These are phyloP conservation scores for Podaxis carcinomalis DNA, from an alignment of 768 basidiomycete species.

Conservation along the genomic window DNA sequence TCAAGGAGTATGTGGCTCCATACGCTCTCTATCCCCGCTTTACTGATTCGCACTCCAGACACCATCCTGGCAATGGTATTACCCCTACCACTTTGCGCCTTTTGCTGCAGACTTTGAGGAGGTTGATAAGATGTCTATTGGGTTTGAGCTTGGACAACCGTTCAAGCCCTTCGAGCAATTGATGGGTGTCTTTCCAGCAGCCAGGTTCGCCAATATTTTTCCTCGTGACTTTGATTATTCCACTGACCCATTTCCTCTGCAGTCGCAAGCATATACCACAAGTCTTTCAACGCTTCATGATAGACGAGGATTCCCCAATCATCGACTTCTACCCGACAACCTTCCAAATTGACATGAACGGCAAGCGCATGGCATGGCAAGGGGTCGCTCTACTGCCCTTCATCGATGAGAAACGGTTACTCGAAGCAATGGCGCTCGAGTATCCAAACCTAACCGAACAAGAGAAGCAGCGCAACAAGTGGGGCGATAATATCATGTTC, in stretches of 20 bases:
- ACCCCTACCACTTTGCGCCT: slow-evolving; percentile 97
- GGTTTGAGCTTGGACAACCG: slow-evolving; percentile 76
- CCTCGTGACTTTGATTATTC: neutral
- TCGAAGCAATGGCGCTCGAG: slow-evolving; percentile 74
- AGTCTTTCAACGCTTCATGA: slow-evolving; percentile 87
- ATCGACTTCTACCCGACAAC: slow-evolving; percentile 91
- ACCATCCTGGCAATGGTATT: slow-evolving; percentile 98
- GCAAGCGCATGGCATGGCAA: slow-evolving; percentile 99
- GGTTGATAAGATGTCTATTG: slow-evolving; percentile 71
- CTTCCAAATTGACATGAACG: slow-evolving; percentile 99
- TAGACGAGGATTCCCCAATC: slow-evolving; percentile 81
- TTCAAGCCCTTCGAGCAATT: slow-evolving; percentile 98
- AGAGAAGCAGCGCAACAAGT: slow-evolving; percentile 78
- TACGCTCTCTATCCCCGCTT: neutral
- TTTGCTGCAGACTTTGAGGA: slow-evolving; percentile 94
- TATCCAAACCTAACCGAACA: slow-evolving; percentile 73
- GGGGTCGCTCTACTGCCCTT: slow-evolving; percentile 96
- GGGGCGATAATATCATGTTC: slow-evolving; percentile 82
- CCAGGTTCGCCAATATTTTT: slow-evolving; percentile 50
- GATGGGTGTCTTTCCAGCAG: slow-evolving; percentile 97
- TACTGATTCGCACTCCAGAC: slow-evolving; percentile 41
- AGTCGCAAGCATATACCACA: slow-evolving; percentile 88
- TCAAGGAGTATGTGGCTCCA: slow-evolving; percentile 70
- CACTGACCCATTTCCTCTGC: neutral
- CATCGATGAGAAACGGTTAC: slow-evolving; percentile 80